phyloP scores from a whole-genome alignment of 371 early-diverging fungal genomes.

The Syncephalastrum contaminatum region DNA sequence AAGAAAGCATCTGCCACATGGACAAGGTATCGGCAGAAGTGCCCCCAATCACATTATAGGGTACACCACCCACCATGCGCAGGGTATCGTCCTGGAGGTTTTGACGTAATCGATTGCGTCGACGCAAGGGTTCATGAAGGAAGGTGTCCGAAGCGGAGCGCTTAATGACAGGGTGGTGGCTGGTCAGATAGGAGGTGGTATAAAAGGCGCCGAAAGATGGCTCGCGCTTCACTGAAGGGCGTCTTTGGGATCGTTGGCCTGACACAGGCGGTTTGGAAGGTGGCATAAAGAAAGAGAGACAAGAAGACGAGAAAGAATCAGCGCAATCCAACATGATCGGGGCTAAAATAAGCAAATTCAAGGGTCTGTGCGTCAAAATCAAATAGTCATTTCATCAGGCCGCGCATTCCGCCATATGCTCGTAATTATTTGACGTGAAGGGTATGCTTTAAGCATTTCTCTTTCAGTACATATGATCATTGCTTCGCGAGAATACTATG shows the following conservation, averaged over 20 bases:
- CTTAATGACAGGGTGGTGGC: slow-evolving; percentile 7
- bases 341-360: too few relatives aligned
- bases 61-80: too few relatives aligned
- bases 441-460: too few relatives aligned
- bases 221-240: slow-evolving; percentile 4
- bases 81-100: neutral
- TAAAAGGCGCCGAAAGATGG: slow-evolving; percentile 12
- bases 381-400: too few relatives aligned
- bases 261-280: slow-evolving; percentile 6
- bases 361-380: too few relatives aligned
- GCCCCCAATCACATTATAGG: slow-evolving; percentile 1
- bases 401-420: too few relatives aligned
- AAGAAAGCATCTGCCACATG: slow-evolving; percentile 33
- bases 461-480: too few relatives aligned
- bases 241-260: neutral
- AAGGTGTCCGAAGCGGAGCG: slow-evolving; percentile 17
- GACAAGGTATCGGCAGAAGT: slow-evolving; percentile 7
- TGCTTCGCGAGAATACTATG: too few relatives aligned
- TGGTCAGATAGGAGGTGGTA: slow-evolving; percentile 12
- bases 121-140: slow-evolving; percentile 2
- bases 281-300: slow-evolving; percentile 6
- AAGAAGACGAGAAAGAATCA: neutral
- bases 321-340: neutral
- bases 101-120: slow-evolving; percentile 6
- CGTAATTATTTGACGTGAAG: too few relatives aligned